These are phyloP conservation scores for Botryosphaeria dothidea DNA, from an alignment of 2,329 filamentous ascomycete genomes.

Conservation along the genomic window DNA sequence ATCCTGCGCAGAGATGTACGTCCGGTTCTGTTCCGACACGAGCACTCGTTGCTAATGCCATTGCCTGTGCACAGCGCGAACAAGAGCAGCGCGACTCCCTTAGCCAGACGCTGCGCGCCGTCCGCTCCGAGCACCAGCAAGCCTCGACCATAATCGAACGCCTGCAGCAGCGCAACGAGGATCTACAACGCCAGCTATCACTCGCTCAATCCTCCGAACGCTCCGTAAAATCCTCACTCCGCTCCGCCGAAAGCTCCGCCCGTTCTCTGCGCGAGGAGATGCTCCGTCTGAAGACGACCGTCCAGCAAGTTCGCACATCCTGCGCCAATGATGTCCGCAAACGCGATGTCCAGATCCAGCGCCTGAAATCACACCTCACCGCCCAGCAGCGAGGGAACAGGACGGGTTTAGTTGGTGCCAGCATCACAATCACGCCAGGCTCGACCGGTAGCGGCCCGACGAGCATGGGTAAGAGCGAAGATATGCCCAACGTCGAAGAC, in stretches of 20 bases:
- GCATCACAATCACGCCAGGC: conserved; percentile 48
- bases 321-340: conserved; percentile 91
- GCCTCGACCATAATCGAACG: conserved; percentile 68
- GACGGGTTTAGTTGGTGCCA: conserved; percentile 48
- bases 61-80: conserved; percentile 65
- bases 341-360: conserved; percentile 84
- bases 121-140: conserved; percentile 74
- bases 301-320: conserved; percentile 80
- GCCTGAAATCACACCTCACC: conserved; percentile 81
- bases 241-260: conserved; percentile 71
- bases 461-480: conserved; percentile 54
- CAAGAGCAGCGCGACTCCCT: conserved; percentile 84
- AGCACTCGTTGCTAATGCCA: neutral
- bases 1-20: conserved; percentile 85
- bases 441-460: conserved; percentile 29
- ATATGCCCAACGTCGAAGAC: conserved; percentile 52
- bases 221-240: conserved; percentile 67
- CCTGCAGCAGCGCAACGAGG: conserved; percentile 55
- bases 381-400: conserved; percentile 59
- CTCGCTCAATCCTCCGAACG: conserved; percentile 70
- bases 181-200: conserved; percentile 58
- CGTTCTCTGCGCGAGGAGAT: conserved; percentile 84
- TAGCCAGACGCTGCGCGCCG: conserved; percentile 71
- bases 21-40: neutral
- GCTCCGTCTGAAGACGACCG: conserved; percentile 72